phyloP scores from a whole-genome alignment of 495 filamentous ascomycete species.

The Penicillium bialowiezense region DNA sequence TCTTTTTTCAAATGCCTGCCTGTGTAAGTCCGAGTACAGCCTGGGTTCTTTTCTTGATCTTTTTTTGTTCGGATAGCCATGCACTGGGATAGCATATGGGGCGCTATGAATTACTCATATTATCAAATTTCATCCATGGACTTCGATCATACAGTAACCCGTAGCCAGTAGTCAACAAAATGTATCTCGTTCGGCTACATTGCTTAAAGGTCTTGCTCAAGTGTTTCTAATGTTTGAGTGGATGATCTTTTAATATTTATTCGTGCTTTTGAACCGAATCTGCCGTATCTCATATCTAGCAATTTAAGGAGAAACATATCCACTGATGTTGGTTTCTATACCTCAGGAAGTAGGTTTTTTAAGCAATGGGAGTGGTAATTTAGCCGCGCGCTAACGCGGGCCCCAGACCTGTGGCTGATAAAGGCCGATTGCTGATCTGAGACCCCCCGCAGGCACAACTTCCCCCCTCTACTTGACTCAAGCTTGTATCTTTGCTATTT shows the following conservation, averaged over 20 bases:
- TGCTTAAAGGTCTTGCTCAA: too few relatives aligned
- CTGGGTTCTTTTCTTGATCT: slow-evolving; percentile 6
- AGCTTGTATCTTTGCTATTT: neutral
- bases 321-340: too few relatives aligned
- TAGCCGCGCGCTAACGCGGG: too few relatives aligned
- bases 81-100: slow-evolving; percentile 24
- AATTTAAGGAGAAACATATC: too few relatives aligned
- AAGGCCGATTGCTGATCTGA: slow-evolving; percentile 12
- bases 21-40: slow-evolving; percentile 16
- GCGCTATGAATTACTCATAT: slow-evolving; percentile 13
- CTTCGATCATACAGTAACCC: too few relatives aligned
- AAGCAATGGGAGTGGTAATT: too few relatives aligned
- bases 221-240: too few relatives aligned
- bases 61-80: slow-evolving; percentile 25
- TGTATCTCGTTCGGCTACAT: too few relatives aligned
- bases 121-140: slow-evolving; percentile 5
- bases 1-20: slow-evolving; percentile 14
- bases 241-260: too few relatives aligned
- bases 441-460: slow-evolving; percentile 13
- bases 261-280: too few relatives aligned
- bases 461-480: neutral
- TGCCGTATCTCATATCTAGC: too few relatives aligned
- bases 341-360: too few relatives aligned
- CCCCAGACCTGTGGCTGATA: slow-evolving; percentile 13
- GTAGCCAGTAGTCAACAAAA: neutral